Percentiles rank a stretch among this genome's conserved stretches.
Evolutionary conservation across 148 eudicot species (phyloP).

Genomic region (Camellia lanceoleosa): DNA sequence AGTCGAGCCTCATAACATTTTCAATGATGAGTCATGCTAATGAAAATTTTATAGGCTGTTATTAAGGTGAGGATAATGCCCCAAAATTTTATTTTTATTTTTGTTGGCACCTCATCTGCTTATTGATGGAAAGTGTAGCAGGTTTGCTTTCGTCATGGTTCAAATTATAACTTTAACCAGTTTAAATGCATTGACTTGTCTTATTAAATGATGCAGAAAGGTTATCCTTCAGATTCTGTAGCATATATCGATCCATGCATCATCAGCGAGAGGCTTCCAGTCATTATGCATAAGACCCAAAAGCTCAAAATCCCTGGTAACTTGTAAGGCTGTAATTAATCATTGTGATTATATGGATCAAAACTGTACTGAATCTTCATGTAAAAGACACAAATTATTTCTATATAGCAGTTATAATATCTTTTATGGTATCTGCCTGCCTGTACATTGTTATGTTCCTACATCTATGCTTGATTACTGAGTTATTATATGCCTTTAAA

Average conservation of each 20-base stretch:
- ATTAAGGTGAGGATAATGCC: no score
- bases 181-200: neutral
- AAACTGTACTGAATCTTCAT: constrained; percentile 8
- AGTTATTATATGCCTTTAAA: neutral
- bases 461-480: neutral
- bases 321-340: constrained; percentile 34
- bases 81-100: no score
- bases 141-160: neutral
- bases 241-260: constrained; percentile 80
- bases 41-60: no score
- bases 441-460: constrained; percentile 6
- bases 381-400: constrained; percentile 1
- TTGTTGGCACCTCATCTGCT: neutral
- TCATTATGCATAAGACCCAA: constrained; percentile 67
- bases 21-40: neutral
- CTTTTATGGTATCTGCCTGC: neutral
- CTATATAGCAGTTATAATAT: constrained; percentile 5
- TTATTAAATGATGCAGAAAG: constrained; percentile 62
- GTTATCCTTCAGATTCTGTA: constrained; percentile 72
- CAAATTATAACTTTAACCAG: neutral
- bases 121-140: neutral
- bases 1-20: neutral
- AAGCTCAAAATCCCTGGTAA: constrained; percentile 58
- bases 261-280: constrained; percentile 74
- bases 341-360: constrained; percentile 6